phyloP scores from a whole-genome alignment of 2,329 filamentous ascomycete genomes.

The Polychaeton citri region DNA sequence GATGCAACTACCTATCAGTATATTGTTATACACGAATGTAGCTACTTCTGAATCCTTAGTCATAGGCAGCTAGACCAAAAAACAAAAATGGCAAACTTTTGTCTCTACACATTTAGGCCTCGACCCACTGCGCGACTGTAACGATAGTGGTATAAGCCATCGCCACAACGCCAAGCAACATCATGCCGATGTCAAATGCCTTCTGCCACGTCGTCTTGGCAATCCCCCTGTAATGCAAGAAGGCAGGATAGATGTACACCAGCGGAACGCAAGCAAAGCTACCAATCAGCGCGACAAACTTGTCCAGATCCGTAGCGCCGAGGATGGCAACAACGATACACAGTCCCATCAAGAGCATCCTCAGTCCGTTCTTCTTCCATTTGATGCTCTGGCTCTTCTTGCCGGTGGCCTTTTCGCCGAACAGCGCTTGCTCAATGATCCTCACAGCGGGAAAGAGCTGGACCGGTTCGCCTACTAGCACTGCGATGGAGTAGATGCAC shows the following conservation, averaged over 20 bases:
- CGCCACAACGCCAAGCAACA: constrained; percentile 48
- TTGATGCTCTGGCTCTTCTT: constrained; percentile 53
- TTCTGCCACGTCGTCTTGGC: constrained; percentile 45
- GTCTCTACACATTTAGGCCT: no score
- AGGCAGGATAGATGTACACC: constrained; percentile 65
- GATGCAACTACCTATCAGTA: no score
- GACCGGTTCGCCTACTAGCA: constrained; percentile 60
- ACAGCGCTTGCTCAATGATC: constrained; percentile 55
- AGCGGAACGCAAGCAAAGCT: constrained; percentile 61
- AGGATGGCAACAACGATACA: constrained; percentile 50
- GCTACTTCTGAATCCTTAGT: no score
- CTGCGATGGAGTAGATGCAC: constrained; percentile 59
- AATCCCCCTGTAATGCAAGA: constrained; percentile 54
- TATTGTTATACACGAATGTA: no score
- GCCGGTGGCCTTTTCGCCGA: constrained; percentile 51
- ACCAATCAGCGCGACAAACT: constrained; percentile 62
- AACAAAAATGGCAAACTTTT: no score
- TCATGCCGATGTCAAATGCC: constrained; percentile 47
- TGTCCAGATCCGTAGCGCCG: constrained; percentile 57
- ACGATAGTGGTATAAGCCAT: constrained; percentile 61
- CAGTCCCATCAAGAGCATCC: constrained; percentile 41
- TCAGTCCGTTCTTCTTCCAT: constrained; percentile 63
- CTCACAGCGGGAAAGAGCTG: constrained; percentile 62
- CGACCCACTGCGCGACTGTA: constrained; percentile 18
- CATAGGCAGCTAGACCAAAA: no score